Percentiles rank a stretch among this genome's conserved stretches.
These are phyloP conservation scores for Chalciporus sphaerocephalus DNA, from an alignment of 768 basidiomycete species.

Conservation along the genomic window DNA sequence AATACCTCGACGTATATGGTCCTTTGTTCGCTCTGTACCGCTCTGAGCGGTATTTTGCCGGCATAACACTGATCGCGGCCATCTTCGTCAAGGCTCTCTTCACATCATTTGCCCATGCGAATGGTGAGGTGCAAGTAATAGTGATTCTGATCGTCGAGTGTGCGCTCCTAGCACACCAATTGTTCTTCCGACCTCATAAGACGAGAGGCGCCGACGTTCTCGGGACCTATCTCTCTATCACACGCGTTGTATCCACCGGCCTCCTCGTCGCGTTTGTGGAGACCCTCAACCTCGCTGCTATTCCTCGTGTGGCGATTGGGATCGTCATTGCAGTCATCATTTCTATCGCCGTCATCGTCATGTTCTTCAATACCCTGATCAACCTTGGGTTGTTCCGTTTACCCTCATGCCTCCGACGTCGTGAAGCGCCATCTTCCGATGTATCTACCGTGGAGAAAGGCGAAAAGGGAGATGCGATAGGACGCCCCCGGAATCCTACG, in stretches of 20 bases:
- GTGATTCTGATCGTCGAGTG: conserved; percentile 64
- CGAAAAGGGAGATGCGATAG: conserved; percentile 17
- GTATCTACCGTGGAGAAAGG: conserved; percentile 29
- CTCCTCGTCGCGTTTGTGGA: conserved; percentile 77
- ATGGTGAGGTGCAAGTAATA: conserved; percentile 66
- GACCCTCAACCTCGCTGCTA: conserved; percentile 57
- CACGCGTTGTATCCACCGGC: conserved; percentile 65
- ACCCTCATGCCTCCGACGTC: conserved; percentile 17
- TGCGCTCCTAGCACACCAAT: conserved; percentile 47
- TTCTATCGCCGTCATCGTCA: conserved; percentile 63
- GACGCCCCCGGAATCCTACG: conserved; percentile 49
- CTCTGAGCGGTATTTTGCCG: conserved; percentile 62
- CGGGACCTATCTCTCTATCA: conserved; percentile 58
- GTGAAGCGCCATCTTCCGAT: conserved; percentile 8
- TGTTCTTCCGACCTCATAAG: conserved; percentile 59
- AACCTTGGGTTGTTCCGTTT: conserved; percentile 39
- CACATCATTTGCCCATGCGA: conserved; percentile 58
- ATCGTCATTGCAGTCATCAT: conserved; percentile 68
- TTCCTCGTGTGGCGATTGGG: conserved; percentile 79
- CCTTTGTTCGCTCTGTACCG: conserved; percentile 69
- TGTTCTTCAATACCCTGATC: conserved; percentile 62
- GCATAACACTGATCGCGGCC: conserved; percentile 51
- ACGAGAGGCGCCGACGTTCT: conserved; percentile 71
- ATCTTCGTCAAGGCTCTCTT: conserved; percentile 67
- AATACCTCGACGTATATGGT: conserved; percentile 41